Percentiles rank a stretch among this genome's conserved stretches.
Conservation (phyloP, 2,329 filamentous ascomycete genomes). For the Pseudogymnoascus verrucosus region DNA sequence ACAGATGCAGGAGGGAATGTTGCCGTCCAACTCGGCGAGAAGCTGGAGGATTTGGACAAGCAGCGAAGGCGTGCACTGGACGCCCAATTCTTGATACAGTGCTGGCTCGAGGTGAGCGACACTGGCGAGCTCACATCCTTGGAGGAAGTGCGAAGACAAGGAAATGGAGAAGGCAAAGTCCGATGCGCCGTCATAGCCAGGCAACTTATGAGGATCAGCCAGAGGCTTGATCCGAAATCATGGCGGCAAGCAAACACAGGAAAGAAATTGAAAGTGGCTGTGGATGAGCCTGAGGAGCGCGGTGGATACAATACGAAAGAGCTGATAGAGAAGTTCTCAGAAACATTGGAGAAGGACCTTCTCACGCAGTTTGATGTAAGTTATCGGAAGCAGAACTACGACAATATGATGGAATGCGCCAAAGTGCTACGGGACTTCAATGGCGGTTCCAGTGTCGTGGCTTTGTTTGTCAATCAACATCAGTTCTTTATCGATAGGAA, state of each 20-base stretch:
- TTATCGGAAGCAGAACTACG: slow-evolving; percentile 89
- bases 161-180: slow-evolving; percentile 84
- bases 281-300: neutral
- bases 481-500: slow-evolving; percentile 98
- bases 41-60: slow-evolving; percentile 86
- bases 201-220: slow-evolving; percentile 89
- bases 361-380: slow-evolving; percentile 96
- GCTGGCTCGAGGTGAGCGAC: slow-evolving; percentile 93
- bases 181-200: slow-evolving; percentile 88
- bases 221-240: slow-evolving; percentile 72
- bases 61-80: slow-evolving; percentile 86
- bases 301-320: slow-evolving; percentile 62
- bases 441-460: slow-evolving; percentile 89
- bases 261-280: slow-evolving; percentile 42
- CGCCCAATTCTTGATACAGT: slow-evolving; percentile 90
- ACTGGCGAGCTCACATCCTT: slow-evolving; percentile 78
- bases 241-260: slow-evolving; percentile 55
- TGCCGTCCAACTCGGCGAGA: slow-evolving; percentile 90
- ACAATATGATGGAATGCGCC: slow-evolving; percentile 96
- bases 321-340: slow-evolving; percentile 92
- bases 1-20: slow-evolving; percentile 61
- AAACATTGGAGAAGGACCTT: slow-evolving; percentile 90
- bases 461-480: slow-evolving; percentile 95
- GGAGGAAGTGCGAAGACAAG: slow-evolving; percentile 79
- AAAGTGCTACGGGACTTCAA: slow-evolving; percentile 93